Percentiles rank a stretch among this genome's conserved stretches.
These are phyloP conservation scores for Echeveria elegans DNA, from an alignment of 164 flowering plant genomes.

Conservation along the genomic window DNA sequence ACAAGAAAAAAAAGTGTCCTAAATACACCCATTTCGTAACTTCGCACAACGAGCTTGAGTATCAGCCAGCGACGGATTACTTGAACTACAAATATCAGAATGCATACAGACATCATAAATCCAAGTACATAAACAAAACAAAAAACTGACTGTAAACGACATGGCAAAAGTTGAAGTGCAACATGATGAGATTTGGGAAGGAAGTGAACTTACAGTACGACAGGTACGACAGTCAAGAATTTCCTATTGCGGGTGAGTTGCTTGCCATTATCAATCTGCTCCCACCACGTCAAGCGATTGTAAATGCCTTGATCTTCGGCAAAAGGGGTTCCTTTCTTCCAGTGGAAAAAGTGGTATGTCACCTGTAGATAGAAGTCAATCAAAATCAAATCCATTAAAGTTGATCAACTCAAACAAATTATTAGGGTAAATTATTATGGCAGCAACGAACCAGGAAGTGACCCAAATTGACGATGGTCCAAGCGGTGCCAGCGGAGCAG, in stretches of 20 bases:
- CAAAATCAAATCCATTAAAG: too few relatives aligned
- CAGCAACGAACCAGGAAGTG: slow-evolving; percentile 46
- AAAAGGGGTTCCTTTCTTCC: slow-evolving; percentile 75
- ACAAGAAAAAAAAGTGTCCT: background rate
- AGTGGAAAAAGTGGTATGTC: slow-evolving; percentile 52
- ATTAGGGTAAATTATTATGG: too few relatives aligned
- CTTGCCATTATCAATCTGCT: too few relatives aligned
- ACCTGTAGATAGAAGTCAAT: too few relatives aligned
- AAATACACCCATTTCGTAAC: background rate
- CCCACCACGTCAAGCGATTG: too few relatives aligned
- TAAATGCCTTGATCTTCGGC: too few relatives aligned
- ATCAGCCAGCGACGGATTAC: background rate
- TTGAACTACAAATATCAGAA: background rate
- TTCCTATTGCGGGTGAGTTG: too few relatives aligned
- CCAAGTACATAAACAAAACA: background rate
- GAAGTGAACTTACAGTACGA: slow-evolving; percentile 64
- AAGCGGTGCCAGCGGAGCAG: slow-evolving; percentile 67
- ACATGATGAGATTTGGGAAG: too few relatives aligned
- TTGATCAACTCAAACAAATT: too few relatives aligned
- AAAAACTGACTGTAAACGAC: too few relatives aligned
- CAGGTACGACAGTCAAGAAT: too few relatives aligned
- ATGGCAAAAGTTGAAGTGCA: too few relatives aligned
- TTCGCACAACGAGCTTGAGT: background rate
- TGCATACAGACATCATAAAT: background rate
- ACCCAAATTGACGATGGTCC: slow-evolving; percentile 55